Base-by-base conservation (phyloP, 2,329 filamentous ascomycete genomes). In the Pyrenophora teres region DNA sequence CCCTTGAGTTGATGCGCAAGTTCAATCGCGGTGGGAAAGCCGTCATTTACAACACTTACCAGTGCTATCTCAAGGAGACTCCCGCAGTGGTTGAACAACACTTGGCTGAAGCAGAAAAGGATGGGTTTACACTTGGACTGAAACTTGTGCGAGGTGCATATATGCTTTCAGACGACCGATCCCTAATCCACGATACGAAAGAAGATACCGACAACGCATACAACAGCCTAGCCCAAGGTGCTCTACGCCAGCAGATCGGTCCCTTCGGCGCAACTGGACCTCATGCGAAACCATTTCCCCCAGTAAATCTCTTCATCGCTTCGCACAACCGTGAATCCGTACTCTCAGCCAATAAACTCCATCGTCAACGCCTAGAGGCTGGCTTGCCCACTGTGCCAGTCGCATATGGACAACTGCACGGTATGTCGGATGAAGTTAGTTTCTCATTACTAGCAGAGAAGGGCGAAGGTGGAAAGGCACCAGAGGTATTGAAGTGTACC, bases 401-500 rank as follows among this genome's bases (percentile, higher is more conserved):
- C n/a, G 73, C 74, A 3, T 92, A 89, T 70, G 89, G 88, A 2
- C 92, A 97, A 76, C 83, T 97, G 1, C 89, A 94, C 77, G 92
- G 93, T 30, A 97, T 97, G 93, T 93, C 93, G 0, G 93, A 97
- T 64, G 92, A 97, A 69, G 86, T 97, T 40, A 92, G 88, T 56
- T 81, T 82, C 53, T 76, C 68, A 21, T 48, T 73, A 13, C 49
- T 71, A 33, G 57, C 57, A 6, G 57, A 70, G 50, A 60, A 54
- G 31, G 54, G 52, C 8, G 57, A 48, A 3, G 55, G 57, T 31
- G 60, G 59, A 2, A 75, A 79, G 41, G 59, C 66, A 6, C 78
- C 79, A 37, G 76, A 75, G 47, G 80, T 82, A 4, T 82, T 79
- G 67, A 85, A 85, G 70, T 81, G 80, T 58, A 78, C 80, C 9